phyloP scores from a whole-genome alignment of 1,284 basidiomycete genomes.

The Schizophyllum amplum region DNA sequence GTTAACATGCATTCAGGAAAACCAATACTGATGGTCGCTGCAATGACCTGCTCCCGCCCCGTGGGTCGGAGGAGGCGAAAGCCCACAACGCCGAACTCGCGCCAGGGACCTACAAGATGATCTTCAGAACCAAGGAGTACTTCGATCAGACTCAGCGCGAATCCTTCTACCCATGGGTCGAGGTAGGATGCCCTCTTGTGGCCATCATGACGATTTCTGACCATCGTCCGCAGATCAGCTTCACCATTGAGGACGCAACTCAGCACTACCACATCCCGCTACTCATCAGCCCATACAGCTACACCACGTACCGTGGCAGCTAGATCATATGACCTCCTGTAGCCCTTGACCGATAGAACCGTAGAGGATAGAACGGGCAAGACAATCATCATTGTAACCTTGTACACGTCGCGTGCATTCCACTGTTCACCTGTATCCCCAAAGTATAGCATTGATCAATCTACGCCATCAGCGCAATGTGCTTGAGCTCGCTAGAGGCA shows the following conservation, averaged over 20 bases:
- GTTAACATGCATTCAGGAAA: slow-evolving; percentile 30
- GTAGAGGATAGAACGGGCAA: not conserved
- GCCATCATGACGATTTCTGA: not conserved
- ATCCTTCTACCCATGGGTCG: slow-evolving; percentile 85
- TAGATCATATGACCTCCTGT: too few relatives aligned
- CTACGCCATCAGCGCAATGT: not conserved
- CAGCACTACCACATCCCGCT: slow-evolving; percentile 85
- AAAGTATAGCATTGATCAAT: not conserved
- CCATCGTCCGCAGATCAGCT: slow-evolving; percentile 52
- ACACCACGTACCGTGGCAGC: slow-evolving; percentile 88
- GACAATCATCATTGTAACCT: slow-evolving; percentile 61
- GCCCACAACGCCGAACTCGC: slow-evolving; percentile 34
- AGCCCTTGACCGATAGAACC: not conserved
- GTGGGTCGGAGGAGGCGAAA: slow-evolving; percentile 35
- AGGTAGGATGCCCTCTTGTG: slow-evolving; percentile 36
- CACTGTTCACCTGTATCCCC: too few relatives aligned
- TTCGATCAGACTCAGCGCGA: slow-evolving; percentile 56
- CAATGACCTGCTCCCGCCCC: slow-evolving; percentile 52
- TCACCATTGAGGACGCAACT: slow-evolving; percentile 60
- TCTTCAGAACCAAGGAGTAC: slow-evolving; percentile 79
- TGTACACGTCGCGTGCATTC: slow-evolving; percentile 36
- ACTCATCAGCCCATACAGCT: slow-evolving; percentile 86
- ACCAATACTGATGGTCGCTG: slow-evolving; percentile 83
- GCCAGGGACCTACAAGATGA: slow-evolving; percentile 72
- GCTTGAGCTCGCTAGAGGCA: not conserved